Conservation (phyloP, 2,329 filamentous ascomycete species). For the Didymosphaeria variabile region DNA sequence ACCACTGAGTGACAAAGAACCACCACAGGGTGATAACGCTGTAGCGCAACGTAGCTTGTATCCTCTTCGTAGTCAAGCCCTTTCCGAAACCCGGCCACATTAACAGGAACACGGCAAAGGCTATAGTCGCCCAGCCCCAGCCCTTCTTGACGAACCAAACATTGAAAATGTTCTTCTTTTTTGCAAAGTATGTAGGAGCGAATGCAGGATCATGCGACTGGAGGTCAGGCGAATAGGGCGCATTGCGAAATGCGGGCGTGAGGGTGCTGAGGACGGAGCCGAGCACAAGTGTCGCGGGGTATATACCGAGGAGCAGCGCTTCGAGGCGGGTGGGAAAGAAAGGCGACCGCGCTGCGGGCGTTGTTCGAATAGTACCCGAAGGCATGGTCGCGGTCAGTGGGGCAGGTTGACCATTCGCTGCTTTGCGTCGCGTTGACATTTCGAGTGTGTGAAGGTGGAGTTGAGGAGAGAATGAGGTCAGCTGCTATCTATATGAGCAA, state of each 20-base stretch:
- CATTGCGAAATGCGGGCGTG: conserved; percentile 72
- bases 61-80: conserved; percentile 53
- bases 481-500: not conserved
- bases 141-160: conserved; percentile 92
- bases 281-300: conserved; percentile 80
- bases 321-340: conserved; percentile 77
- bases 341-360: conserved; percentile 57
- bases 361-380: conserved; percentile 34
- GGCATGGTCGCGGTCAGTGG: conserved; percentile 38
- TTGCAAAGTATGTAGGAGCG: conserved; percentile 87
- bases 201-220: conserved; percentile 69
- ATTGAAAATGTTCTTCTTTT: conserved; percentile 93
- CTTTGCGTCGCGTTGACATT: conserved; percentile 45
- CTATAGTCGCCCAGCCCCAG: conserved; percentile 87
- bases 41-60: conserved; percentile 74
- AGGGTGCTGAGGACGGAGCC: conserved; percentile 83
- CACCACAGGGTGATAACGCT: conserved; percentile 77
- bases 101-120: conserved; percentile 74
- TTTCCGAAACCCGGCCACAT: conserved; percentile 69
- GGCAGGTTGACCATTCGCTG: conserved; percentile 27
- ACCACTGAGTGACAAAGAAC: conserved; percentile 95
- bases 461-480: not conserved
- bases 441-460: not conserved
- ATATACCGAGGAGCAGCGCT: conserved; percentile 70
- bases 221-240: conserved; percentile 67